A percentile compares a stretch with the other conserved stretches of the same genome.
These are phyloP conservation scores for Starmera stellimalicola DNA, from an alignment of 1,139 yeast species.

Conservation along the genomic window DNA sequence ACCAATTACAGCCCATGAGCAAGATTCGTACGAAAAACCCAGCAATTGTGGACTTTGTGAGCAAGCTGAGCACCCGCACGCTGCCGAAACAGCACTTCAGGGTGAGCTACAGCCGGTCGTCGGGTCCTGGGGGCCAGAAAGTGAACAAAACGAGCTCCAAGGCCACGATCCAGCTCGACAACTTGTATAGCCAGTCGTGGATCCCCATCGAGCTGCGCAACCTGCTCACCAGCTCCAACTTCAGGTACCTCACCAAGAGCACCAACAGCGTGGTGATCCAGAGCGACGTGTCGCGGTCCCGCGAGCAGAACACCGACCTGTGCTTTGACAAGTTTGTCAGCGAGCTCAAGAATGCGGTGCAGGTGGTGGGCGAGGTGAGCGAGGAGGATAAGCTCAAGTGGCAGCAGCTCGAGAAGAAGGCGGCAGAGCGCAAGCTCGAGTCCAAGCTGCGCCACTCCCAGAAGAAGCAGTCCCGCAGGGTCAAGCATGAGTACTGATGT, in stretches of 20 bases:
- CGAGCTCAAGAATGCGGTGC: slow-evolving; percentile 40
- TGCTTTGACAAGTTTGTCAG: slow-evolving; percentile 51
- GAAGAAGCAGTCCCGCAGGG: slow-evolving; percentile 29
- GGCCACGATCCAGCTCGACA: slow-evolving; percentile 52
- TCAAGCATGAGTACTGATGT: too few species aligned
- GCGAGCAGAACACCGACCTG: slow-evolving; percentile 46
- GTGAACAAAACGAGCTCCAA: slow-evolving; percentile 81
- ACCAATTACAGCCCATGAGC: too few species aligned
- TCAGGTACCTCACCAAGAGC: slow-evolving; percentile 46
- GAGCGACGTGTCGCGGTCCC: slow-evolving; percentile 50
- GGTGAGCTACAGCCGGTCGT: slow-evolving; percentile 56
- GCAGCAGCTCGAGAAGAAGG: slow-evolving; percentile 36
- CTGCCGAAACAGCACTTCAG: slow-evolving; percentile 46
- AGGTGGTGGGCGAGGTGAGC: slow-evolving; percentile 41
- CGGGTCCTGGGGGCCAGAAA: slow-evolving; percentile 96
- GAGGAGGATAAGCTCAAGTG: slow-evolving; percentile 45
- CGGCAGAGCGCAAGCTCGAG: slow-evolving; percentile 40
- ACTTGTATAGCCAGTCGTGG: slow-evolving; percentile 52
- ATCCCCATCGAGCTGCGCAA: slow-evolving; percentile 45
- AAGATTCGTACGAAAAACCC: too few species aligned
- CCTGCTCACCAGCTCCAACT: slow-evolving; percentile 30
- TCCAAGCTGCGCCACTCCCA: slow-evolving; percentile 44
- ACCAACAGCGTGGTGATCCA: slow-evolving; percentile 51
- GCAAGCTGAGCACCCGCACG: slow-evolving; percentile 24
- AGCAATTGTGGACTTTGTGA: too few species aligned